Conservation (phyloP, 1,284 basidiomycete genomes). For the Rhodotorula sp. region DNA sequence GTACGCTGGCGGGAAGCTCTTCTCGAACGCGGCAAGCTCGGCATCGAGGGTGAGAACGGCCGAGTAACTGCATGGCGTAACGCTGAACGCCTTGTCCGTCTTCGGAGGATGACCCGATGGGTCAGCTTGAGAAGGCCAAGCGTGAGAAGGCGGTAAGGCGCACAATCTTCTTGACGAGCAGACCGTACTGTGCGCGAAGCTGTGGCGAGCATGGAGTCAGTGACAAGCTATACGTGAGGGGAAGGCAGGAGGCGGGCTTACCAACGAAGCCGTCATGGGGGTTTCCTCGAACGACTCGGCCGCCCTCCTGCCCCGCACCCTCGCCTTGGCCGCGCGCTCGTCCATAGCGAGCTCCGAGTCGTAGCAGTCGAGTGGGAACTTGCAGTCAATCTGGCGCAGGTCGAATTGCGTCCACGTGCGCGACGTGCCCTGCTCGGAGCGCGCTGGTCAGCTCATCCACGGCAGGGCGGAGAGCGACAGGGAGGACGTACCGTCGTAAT, state of each 20-base stretch:
- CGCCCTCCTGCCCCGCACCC: neutral
- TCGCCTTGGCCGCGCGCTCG: slow-evolving; percentile 15
- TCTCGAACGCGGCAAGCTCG: slow-evolving; percentile 22
- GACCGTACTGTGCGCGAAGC: slow-evolving; percentile 12
- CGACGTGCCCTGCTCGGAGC: slow-evolving; percentile 6
- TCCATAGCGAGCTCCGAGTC: slow-evolving; percentile 21
- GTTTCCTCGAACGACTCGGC: slow-evolving; percentile 20
- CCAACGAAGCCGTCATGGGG: slow-evolving; percentile 15
- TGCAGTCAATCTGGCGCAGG: slow-evolving; percentile 21
- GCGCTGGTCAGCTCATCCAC: neutral
- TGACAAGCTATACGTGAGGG: neutral
- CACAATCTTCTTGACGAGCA: slow-evolving; percentile 27
- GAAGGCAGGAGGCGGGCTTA: neutral
- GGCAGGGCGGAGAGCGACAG: neutral
- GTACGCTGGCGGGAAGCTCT: slow-evolving; percentile 12
- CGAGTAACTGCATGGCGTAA: slow-evolving; percentile 10
- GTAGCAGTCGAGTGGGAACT: slow-evolving; percentile 31
- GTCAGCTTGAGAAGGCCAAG: neutral
- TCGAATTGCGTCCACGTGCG: slow-evolving; percentile 26
- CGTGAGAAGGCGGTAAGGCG: neutral
- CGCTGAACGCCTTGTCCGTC: slow-evolving; percentile 25
- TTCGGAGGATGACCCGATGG: neutral
- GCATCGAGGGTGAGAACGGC: slow-evolving; percentile 8
- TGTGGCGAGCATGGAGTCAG: neutral
- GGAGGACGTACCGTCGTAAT: slow-evolving; percentile 12